Evolutionary conservation across 2,329 filamentous ascomycete species (phyloP).

Genomic region (Fusarium siculi): DNA sequence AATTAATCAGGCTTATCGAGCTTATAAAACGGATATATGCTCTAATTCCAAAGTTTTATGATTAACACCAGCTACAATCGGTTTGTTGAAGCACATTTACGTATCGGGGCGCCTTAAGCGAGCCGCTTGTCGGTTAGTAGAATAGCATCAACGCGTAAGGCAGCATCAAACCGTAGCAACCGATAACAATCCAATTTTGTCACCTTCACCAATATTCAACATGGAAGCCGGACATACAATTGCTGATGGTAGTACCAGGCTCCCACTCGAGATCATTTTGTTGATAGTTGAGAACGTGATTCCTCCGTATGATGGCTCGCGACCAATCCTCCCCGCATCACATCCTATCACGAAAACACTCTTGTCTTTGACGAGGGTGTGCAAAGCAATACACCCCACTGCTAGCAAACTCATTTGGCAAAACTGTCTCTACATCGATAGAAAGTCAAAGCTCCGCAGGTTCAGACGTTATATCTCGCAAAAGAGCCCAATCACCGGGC

Average conservation of each 20-base stretch:
- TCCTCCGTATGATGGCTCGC: background rate
- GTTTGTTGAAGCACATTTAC: background rate
- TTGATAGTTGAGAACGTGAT: constrained; percentile 17
- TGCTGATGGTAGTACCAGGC: accelerated
- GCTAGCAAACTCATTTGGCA: constrained; percentile 15
- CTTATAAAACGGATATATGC: background rate
- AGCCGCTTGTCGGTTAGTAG: background rate
- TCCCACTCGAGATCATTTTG: constrained; percentile 23
- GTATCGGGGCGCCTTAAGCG: background rate
- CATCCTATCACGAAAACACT: constrained; percentile 11
- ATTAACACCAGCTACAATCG: background rate
- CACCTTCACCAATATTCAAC: background rate
- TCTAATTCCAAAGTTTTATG: too few species aligned
- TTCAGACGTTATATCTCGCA: background rate
- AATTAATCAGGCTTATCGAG: background rate
- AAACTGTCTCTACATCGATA: constrained; percentile 27
- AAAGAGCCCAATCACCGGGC: background rate
- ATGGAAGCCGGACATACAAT: background rate
- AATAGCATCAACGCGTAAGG: background rate
- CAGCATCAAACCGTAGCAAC: background rate
- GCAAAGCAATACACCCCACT: background rate
- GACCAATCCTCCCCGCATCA: constrained; percentile 8
- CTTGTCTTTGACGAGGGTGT: constrained; percentile 20
- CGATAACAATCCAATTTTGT: background rate
- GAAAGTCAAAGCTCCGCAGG: background rate